Evolutionary conservation across 352 stramenopile genomes (phyloP), one percentile per base, ranked within the genome.

Genomic region (Phytopythium sindhum): DNA sequence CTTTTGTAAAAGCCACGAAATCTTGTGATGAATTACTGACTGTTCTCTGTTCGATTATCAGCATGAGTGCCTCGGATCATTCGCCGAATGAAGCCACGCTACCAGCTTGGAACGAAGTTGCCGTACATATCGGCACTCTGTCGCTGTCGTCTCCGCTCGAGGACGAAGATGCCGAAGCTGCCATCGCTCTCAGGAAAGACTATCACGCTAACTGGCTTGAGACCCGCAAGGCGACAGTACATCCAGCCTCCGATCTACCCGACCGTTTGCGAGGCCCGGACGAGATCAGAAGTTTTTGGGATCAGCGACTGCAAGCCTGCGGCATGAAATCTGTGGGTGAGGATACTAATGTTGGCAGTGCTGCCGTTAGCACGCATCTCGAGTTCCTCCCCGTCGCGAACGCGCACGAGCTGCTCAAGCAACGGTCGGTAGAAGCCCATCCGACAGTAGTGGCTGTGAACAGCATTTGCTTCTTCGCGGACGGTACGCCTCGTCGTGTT

Each of bases 381-480:
- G 14, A 52, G 37, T 61, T 61, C 23, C 41, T 61, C 17, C 39
- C 55, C 2, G 24, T 61, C 28, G 26, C 37, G 11, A 26, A 29
- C 24, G 55, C 55, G 14, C 55, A 51, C 8, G 39, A 68, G 21
- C 55, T 88, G 15, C 61, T 87, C 11, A 44, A 81, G 47, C 33
- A 65, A 6, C 39, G 73, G 50, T 41, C 48, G 10, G 48, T 29
- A 11, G 57, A 68, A 23, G 48, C 72, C 11, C 62, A 65, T 23
- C 68, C n/a, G 17, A 51, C 52, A 1, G 82, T 89, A 45, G 66
- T 82, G 23, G 73, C 79, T 10, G 69, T 89, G 48, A 93, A 93
- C 66, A 78, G 74, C 31, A 89, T 93, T 45, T 93, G 84, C 61
- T 86, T 93, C 48, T 88, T 91, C 45, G 78, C 78, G 8, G 73